Base-by-base conservation (phyloP, 768 basidiomycete species). In the Infundibulicybe gibba region DNA sequence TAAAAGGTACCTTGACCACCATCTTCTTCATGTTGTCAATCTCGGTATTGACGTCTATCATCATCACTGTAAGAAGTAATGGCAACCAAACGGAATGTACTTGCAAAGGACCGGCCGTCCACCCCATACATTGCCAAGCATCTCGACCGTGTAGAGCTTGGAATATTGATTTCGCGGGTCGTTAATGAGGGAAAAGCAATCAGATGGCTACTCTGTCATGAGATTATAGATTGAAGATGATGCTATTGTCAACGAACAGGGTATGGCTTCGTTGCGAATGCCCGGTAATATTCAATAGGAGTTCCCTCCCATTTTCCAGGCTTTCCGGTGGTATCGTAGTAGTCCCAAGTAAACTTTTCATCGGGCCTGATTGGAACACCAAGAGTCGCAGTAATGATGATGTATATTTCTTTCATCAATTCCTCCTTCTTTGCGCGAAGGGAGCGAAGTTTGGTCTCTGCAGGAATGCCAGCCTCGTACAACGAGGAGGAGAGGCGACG, bases 81-180 rank as follows among this genome's bases (percentile, higher is more conserved):
- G 30, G 17, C 30, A 47, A 38, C 5, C 39, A 33, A 44, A 41
- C n/a, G 14, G 25, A 44, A 11, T 2, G 34, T 30, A 69, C 85
- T 64, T 60, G 95, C 91, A 97, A 25, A 85, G 75, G 19, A 97
- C 85, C 14, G 85, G 79, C 4, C 90, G 76, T 5, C 84, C 92
- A 50, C 88, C 89, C 85, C 88, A 92, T 43, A 98, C 71, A 58
- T 97, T 97, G 13, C 94, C 94, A 32, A 97, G 82, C 58, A 90
- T 86, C 57, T 94, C 84, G 14, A 97, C 93, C 1, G 92, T 92
- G 69, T 94, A 94, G 13, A 95, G 74, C 64, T 83, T 86, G 42
- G 75, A 76, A 63, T 86, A 92, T 15, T 71, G 70, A 60, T 97
- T 94, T 19, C 95, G 80, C 9, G 95, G 94, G 61, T 98, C 95